phyloP scores from a whole-genome alignment of 1,284 basidiomycete genomes.

The Ceratobasidium papillatum region DNA sequence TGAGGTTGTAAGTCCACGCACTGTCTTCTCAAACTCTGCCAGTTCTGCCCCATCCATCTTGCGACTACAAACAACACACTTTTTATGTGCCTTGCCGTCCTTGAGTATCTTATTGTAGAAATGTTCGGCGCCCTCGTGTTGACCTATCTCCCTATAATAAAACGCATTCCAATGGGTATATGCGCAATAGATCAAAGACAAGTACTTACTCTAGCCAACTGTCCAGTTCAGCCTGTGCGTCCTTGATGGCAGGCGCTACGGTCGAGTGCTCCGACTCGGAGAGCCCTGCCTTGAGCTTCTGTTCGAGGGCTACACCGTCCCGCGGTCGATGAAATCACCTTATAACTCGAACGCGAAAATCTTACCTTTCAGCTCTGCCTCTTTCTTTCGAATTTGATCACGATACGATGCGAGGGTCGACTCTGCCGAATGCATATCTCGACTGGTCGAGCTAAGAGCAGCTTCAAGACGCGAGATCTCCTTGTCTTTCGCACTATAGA shows the following conservation, averaged over 20 bases:
- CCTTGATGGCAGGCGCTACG: slow-evolving; percentile 66
- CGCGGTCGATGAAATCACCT: neutral
- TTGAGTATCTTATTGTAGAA: slow-evolving; percentile 73
- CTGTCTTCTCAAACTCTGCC: slow-evolving; percentile 71
- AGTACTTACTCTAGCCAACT: slow-evolving; percentile 63
- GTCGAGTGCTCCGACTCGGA: slow-evolving; percentile 53
- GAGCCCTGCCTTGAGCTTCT: slow-evolving; percentile 47
- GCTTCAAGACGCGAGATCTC: slow-evolving; percentile 66
- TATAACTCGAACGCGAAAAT: neutral
- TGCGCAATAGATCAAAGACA: neutral
- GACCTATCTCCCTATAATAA: slow-evolving; percentile 49
- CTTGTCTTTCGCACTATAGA: slow-evolving; percentile 69
- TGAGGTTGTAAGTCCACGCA: slow-evolving; percentile 52
- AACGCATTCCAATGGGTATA: neutral
- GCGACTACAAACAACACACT: slow-evolving; percentile 82
- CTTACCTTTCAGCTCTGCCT: slow-evolving; percentile 68
- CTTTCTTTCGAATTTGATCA: slow-evolving; percentile 68
- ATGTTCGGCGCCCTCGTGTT: slow-evolving; percentile 51
- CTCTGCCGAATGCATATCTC: slow-evolving; percentile 68
- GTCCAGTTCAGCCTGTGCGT: slow-evolving; percentile 64
- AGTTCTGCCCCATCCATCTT: slow-evolving; percentile 71
- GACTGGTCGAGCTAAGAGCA: slow-evolving; percentile 61
- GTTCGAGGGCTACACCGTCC: slow-evolving; percentile 33
- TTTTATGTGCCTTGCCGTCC: slow-evolving; percentile 68
- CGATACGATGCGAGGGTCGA: slow-evolving; percentile 66